Conservation (phyloP, 805 yeast species). For the Starmera dryadoides region DNA sequence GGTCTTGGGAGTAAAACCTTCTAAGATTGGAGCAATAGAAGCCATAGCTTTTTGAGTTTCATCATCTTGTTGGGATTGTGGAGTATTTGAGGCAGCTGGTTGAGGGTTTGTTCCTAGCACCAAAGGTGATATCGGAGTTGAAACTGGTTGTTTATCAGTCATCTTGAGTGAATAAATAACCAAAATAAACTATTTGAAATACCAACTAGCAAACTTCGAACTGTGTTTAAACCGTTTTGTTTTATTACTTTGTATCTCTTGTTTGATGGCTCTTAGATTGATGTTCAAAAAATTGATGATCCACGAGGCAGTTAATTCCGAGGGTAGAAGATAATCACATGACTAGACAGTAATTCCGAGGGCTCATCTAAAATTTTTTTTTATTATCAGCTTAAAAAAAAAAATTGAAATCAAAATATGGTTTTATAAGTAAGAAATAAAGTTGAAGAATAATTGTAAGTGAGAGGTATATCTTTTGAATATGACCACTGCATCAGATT, state of each 20-base stretch:
- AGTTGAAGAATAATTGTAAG: too few species aligned
- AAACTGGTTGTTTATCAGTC: conserved; percentile 13
- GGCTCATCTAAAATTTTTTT: too few species aligned
- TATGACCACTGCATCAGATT: conserved; percentile 2
- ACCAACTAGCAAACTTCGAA: too few species aligned
- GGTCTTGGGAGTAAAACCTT: conserved; percentile 66
- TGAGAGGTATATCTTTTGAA: neutral
- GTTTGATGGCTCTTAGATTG: neutral
- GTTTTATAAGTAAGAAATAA: too few species aligned
- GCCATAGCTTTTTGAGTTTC: conserved; percentile 58
- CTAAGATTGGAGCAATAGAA: conserved; percentile 72
- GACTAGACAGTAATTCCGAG: too few species aligned
- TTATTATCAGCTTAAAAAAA: too few species aligned
- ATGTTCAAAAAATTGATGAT: neutral
- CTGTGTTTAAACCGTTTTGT: too few species aligned
- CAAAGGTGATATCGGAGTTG: conserved; percentile 25
- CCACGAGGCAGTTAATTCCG: neutral
- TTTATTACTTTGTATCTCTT: too few species aligned
- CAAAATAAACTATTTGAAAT: too few species aligned
- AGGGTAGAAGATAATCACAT: too few species aligned
- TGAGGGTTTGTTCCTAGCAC: conserved; percentile 12
- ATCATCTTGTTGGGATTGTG: conserved; percentile 8
- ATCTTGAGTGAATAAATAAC: neutral
- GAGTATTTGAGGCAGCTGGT: conserved; percentile 4
- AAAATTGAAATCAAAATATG: neutral